Evolutionary conservation across 495 filamentous ascomycete genomes (phyloP), one percentile per base, ranked within the genome.

Genomic region (Durotheca rogersii): DNA sequence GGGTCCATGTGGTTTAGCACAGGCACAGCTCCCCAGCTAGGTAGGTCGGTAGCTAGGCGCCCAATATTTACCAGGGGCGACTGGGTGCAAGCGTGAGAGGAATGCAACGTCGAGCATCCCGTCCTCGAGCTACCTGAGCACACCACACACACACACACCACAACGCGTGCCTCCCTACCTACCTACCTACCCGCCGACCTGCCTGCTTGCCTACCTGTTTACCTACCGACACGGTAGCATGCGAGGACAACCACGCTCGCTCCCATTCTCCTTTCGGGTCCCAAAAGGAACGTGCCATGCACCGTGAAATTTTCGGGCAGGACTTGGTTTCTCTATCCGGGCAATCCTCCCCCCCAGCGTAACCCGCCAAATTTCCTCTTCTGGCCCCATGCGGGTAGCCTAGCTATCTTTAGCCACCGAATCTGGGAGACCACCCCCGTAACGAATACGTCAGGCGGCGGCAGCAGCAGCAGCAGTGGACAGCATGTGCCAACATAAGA

Each of bases 321-420:
- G 43, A 39, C 39, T 42, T 31, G 23, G n/a, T 27, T 4, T 27
- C 4, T 9, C 29, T 43, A 31, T 41, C 39, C 49, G 55, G 55
- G 31, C 21, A 38, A 25, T 31, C 36, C 40, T 37, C 45, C 35
- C 36, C 40, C 36, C 45, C 50, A 43, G 41, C 51, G 36, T 29
- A 54, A 59, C 50, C 36, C 39, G 42, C 45, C 18, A 36, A 50
- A 44, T 15, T 20, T 46, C 53, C 55, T 53, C 49, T 49, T 29
- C n/a, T n/a, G n/a, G n/a, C n/a, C n/a, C 49, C 55, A 27, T 16
- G 29, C 44, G 39, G 38, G 39, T 34, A 23, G 19, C 25, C 49
- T 54, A 33, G 41, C 56, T 47, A 51, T 51, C 46, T 56, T 56
- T 45, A 56, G 46, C 41, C 45, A 44, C 34, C 18, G 10, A 56